Conservation (phyloP, 2,329 filamentous ascomycete genomes). For the Mycosphaerella sp. region DNA sequence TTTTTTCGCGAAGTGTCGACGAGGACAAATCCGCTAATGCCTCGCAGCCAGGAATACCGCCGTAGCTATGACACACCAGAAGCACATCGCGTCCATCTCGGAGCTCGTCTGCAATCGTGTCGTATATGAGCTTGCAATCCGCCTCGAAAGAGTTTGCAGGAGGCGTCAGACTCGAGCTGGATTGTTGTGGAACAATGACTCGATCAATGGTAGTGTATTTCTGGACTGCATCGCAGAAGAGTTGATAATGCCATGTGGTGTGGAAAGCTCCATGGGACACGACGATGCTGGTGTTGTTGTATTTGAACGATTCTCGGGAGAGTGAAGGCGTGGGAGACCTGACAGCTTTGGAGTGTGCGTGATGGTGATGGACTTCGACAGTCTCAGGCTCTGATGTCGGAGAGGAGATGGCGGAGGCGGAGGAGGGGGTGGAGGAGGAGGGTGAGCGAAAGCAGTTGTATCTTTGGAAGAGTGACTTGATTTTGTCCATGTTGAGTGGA, state of each 20-base stretch:
- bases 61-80: constrained; percentile 19
- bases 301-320: background rate
- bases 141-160: constrained; percentile 11
- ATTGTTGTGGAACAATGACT: constrained; percentile 13
- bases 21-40: constrained; percentile 12
- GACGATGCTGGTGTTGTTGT: constrained; percentile 11
- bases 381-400: background rate
- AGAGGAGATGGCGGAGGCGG: too few relatives aligned
- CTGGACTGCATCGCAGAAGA: constrained; percentile 8
- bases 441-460: constrained; percentile 5
- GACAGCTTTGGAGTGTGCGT: background rate
- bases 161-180: constrained; percentile 9
- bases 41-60: constrained; percentile 20
- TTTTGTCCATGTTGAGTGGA: constrained; percentile 3
- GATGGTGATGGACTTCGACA: background rate
- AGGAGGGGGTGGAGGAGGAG: background rate
- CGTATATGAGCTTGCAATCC: constrained; percentile 12
- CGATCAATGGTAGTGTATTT: constrained; percentile 8
- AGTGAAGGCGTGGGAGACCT: constrained; percentile 4
- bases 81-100: constrained; percentile 14
- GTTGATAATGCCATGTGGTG: constrained; percentile 16
- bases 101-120: constrained; percentile 10
- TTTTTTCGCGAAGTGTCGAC: too few relatives aligned
- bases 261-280: constrained; percentile 20
- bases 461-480: background rate